A percentile compares a stretch with the other conserved stretches of the same genome.
These are phyloP conservation scores for Phytophthora chlamydospora DNA, from an alignment of 352 stramenopile species.

Conservation along the genomic window DNA sequence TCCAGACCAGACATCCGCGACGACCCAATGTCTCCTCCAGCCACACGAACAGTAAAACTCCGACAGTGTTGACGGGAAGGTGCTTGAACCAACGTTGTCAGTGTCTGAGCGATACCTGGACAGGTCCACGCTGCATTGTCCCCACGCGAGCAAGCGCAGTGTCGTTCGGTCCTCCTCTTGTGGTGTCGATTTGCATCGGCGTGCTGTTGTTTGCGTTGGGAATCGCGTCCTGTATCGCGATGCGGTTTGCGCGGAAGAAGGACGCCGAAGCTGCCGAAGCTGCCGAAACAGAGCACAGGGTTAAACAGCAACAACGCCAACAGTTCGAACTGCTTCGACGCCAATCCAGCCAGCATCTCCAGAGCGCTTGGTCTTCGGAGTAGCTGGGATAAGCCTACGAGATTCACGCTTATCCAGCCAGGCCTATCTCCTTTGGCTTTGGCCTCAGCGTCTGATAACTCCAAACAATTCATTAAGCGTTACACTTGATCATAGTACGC, in stretches of 20 bases:
- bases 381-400: not conserved
- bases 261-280: conserved; percentile 16
- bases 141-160: conserved; percentile 15
- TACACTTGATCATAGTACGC: too few species aligned
- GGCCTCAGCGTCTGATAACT: too few species aligned
- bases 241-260: conserved; percentile 25
- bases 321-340: conserved; percentile 31
- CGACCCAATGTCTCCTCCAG: not conserved
- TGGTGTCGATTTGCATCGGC: conserved; percentile 24
- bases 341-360: conserved; percentile 29
- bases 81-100: conserved; percentile 54
- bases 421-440: too few species aligned
- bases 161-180: conserved; percentile 34
- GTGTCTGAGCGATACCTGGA: conserved; percentile 45
- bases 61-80: conserved; percentile 31
- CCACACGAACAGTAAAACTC: conserved; percentile 1
- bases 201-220: conserved; percentile 20
- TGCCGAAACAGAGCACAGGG: conserved; percentile 25
- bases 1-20: conserved; percentile 24
- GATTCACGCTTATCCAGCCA: too few species aligned
- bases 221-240: conserved; percentile 22
- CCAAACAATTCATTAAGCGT: too few species aligned
- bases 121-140: conserved; percentile 55
- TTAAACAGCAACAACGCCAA: conserved; percentile 36
- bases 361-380: conserved; percentile 29